A percentile compares a stretch with the other conserved stretches of the same genome.
Evolutionary conservation across 2,329 filamentous ascomycete species (phyloP).

Genomic region (Penicillium sp.): DNA sequence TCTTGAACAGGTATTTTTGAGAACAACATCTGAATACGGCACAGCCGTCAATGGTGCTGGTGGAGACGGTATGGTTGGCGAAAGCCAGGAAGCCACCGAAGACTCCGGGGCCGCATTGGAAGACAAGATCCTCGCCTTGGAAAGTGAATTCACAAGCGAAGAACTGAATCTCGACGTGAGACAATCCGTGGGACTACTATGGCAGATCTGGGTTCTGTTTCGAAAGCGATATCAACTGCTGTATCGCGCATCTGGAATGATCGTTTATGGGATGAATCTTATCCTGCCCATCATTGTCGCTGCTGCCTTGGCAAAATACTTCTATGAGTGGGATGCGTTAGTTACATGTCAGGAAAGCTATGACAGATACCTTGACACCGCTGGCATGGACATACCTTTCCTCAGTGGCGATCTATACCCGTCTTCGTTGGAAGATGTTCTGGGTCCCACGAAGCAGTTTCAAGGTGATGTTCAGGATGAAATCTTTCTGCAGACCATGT

Average conservation of each 20-base stretch:
- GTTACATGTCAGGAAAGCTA: not conserved
- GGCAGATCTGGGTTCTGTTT: conserved; percentile 7
- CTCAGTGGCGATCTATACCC: not conserved
- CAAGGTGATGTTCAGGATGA: conserved; percentile 1
- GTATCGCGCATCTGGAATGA: not conserved
- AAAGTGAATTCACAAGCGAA: not conserved
- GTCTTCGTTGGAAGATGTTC: not conserved
- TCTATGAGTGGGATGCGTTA: not conserved
- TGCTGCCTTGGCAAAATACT: not conserved
- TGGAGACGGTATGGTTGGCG: conserved; percentile 6
- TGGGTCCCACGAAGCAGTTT: not conserved
- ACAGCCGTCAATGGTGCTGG: not conserved
- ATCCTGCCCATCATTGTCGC: not conserved
- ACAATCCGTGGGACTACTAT: conserved; percentile 2
- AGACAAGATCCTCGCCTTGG: conserved; percentile 5
- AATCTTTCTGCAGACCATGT: not conserved
- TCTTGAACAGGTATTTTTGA: conserved; percentile 5
- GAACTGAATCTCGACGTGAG: conserved; percentile 3
- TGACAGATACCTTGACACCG: not conserved
- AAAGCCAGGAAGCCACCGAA: not conserved
- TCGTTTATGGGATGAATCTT: not conserved
- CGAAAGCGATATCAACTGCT: conserved; percentile 6
- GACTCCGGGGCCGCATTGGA: not conserved
- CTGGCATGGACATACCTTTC: not conserved
- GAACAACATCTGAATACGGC: conserved; percentile 2